Evolutionary conservation across 2,329 filamentous ascomycete genomes (phyloP).

Genomic region (Phoma sp.): DNA sequence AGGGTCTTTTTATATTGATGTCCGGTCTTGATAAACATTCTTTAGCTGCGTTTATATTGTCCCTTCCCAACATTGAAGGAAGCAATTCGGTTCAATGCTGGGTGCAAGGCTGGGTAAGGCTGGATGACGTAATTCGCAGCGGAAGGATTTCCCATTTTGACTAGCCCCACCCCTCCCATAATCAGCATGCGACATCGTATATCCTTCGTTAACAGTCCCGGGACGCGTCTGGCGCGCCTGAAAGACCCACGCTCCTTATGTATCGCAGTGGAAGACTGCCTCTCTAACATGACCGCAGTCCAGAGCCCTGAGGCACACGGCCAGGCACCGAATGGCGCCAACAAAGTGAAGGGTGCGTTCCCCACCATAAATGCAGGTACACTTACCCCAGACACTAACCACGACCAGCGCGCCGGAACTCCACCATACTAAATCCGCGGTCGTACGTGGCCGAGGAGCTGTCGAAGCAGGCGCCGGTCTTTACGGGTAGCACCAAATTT

Average conservation of each 20-base stretch:
- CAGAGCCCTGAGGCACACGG: slow-evolving; percentile 32
- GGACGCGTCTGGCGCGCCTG: slow-evolving; percentile 5
- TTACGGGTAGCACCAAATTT: slow-evolving; percentile 74
- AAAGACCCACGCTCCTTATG: slow-evolving; percentile 1
- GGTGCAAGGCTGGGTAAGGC: neutral
- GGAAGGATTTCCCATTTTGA: slow-evolving; percentile 1
- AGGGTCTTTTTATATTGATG: no score
- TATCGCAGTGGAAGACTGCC: neutral
- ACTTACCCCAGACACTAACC: slow-evolving; percentile 18
- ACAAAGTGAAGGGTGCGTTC: slow-evolving; percentile 40
- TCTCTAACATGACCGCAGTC: slow-evolving; percentile 33
- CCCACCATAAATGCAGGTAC: slow-evolving; percentile 5
- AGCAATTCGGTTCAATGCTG: no score
- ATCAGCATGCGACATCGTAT: neutral
- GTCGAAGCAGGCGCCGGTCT: slow-evolving; percentile 75
- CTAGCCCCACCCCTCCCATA: neutral
- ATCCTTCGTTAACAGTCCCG: neutral
- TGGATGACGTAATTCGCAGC: slow-evolving; percentile 9
- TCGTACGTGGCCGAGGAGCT: slow-evolving; percentile 64
- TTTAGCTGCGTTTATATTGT: no score
- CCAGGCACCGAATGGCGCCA: slow-evolving; percentile 18
- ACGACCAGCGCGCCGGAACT: slow-evolving; percentile 40
- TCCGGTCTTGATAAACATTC: no score
- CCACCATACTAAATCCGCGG: slow-evolving; percentile 51
- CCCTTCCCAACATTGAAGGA: no score